phyloP scores from a whole-genome alignment of 75 land plant species.

The Picea glauca region DNA sequence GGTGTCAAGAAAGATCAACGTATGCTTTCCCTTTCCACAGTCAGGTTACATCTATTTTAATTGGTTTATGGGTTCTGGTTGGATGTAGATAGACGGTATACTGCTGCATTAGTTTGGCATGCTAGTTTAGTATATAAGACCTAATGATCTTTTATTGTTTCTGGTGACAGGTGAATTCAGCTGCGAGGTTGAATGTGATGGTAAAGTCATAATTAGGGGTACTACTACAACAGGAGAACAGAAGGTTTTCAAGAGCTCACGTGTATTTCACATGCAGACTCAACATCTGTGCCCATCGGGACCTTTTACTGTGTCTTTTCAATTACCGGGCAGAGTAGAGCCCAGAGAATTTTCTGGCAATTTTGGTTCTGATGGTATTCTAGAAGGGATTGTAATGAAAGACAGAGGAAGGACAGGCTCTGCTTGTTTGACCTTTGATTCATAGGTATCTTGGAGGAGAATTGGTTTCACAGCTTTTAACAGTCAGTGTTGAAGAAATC shows the following conservation, averaged over 20 bases:
- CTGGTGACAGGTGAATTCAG: constrained; percentile 60
- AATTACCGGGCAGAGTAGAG: constrained; percentile 74
- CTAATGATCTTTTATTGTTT: not conserved
- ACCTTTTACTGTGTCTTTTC: constrained; percentile 61
- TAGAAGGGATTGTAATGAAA: constrained; percentile 54
- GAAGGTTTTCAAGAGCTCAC: constrained; percentile 27
- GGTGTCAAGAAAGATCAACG: constrained; percentile 78
- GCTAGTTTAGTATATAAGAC: not conserved
- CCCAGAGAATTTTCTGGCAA: constrained; percentile 52
- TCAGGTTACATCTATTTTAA: not conserved
- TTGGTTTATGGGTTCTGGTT: not conserved
- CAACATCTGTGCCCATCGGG: constrained; percentile 77
- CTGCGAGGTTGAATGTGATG: constrained; percentile 73
- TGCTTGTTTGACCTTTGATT: constrained; percentile 11
- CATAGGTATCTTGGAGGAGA: not conserved
- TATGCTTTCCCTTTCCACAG: constrained; percentile 19
- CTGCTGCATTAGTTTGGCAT: not conserved
- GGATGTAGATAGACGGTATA: not conserved
- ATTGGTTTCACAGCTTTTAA: not conserved
- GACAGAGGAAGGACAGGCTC: constrained; percentile 21
- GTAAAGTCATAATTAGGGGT: constrained; percentile 70
- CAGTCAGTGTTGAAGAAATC: not conserved
- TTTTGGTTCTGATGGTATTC: constrained; percentile 67
- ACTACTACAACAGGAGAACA: constrained; percentile 64
- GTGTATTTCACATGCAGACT: constrained; percentile 63